phyloP scores from a whole-genome alignment of 2,329 filamentous ascomycete genomes.

The Sclerotiophoma versabilis region DNA sequence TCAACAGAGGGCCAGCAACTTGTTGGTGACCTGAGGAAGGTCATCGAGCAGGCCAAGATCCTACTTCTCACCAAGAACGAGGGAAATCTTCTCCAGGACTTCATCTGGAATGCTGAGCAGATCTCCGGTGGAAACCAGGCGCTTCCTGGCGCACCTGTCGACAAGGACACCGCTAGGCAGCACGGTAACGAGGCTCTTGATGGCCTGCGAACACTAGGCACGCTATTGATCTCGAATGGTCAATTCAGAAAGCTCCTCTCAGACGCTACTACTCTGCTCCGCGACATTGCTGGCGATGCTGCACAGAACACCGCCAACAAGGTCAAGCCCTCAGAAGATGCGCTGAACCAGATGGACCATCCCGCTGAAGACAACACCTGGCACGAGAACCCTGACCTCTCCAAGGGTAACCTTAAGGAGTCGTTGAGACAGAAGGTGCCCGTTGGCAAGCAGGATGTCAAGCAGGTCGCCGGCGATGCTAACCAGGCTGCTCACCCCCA shows the following conservation, averaged over 20 bases:
- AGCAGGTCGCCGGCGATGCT: constrained; percentile 65
- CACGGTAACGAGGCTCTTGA: constrained; percentile 85
- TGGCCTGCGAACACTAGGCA: constrained; percentile 86
- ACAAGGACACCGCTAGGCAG: constrained; percentile 79
- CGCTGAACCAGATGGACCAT: constrained; percentile 77
- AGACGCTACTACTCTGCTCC: constrained; percentile 80
- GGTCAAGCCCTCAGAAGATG: constrained; percentile 79
- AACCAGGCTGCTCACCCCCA: constrained; percentile 63
- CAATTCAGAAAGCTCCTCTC: constrained; percentile 90
- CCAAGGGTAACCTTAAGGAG: constrained; percentile 71
- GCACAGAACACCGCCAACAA: constrained; percentile 78
- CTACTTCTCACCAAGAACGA: constrained; percentile 93
- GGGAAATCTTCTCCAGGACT: constrained; percentile 92
- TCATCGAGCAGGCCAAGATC: constrained; percentile 83
- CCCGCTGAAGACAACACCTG: constrained; percentile 91
- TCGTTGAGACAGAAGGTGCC: constrained; percentile 68
- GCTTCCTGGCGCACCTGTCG: constrained; percentile 70
- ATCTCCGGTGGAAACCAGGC: constrained; percentile 70
- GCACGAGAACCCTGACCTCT: constrained; percentile 85
- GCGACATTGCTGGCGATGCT: constrained; percentile 91
- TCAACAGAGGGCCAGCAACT: constrained; percentile 83
- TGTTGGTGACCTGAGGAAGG: constrained; percentile 76
- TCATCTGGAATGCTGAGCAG: constrained; percentile 90
- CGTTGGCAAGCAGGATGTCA: constrained; percentile 63
- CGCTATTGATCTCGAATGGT: constrained; percentile 90